Conservation (phyloP, 2,329 filamentous ascomycete species). For the Orbilia oligospora region DNA sequence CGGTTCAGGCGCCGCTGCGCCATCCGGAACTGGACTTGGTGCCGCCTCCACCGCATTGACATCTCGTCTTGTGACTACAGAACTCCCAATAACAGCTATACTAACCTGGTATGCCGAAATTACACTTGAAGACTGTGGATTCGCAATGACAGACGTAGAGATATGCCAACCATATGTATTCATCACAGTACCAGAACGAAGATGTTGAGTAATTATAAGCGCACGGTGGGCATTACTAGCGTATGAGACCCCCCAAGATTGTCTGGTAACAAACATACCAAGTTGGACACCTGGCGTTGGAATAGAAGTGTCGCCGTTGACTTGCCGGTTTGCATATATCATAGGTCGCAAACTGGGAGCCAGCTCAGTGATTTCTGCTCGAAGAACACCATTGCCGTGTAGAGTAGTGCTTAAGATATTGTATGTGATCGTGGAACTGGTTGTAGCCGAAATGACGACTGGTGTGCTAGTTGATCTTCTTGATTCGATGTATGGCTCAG, state of each 20-base stretch:
- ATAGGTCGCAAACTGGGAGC: neutral
- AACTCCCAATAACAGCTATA: neutral
- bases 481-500: neutral
- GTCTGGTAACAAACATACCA: neutral
- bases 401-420: neutral
- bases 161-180: slow-evolving; percentile 7
- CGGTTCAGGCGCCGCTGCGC: too few relatives aligned
- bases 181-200: too few relatives aligned
- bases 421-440: neutral
- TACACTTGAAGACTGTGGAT: neutral
- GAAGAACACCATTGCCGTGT: neutral
- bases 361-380: neutral
- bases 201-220: neutral
- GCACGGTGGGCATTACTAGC: neutral
- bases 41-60: too few relatives aligned
- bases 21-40: too few relatives aligned
- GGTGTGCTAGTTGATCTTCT: neutral
- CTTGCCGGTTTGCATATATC: neutral
- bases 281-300: neutral
- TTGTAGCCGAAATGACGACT: neutral
- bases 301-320: neutral
- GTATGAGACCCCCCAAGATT: neutral
- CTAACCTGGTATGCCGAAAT: slow-evolving; percentile 1
- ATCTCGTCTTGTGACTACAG: neutral
- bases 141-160: neutral